phyloP scores from a whole-genome alignment of 495 filamentous ascomycete species.

The Amniculicola lignicola region DNA sequence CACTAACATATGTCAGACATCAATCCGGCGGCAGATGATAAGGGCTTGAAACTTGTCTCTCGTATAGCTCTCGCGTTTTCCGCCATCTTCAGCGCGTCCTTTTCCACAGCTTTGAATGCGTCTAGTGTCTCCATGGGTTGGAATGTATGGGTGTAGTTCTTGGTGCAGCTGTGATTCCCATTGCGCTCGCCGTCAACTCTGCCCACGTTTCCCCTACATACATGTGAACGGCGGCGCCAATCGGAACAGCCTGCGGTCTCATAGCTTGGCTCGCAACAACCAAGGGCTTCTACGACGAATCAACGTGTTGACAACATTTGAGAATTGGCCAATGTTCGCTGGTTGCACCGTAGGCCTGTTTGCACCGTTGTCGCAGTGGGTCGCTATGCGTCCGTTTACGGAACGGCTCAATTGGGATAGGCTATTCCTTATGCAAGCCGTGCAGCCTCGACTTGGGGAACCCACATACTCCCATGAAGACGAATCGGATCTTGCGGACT shows the following conservation, averaged over 20 bases:
- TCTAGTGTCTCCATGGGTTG: background rate
- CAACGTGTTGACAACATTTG: background rate
- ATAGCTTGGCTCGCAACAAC: constrained; percentile 48
- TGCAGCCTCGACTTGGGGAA: background rate
- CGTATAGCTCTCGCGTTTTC: background rate
- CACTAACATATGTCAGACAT: background rate
- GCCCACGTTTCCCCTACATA: constrained; percentile 48
- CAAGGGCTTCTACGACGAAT: background rate
- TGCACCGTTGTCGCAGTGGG: background rate
- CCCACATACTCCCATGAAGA: background rate
- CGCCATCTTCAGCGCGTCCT: background rate
- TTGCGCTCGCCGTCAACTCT: constrained; percentile 46
- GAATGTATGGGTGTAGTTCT: background rate
- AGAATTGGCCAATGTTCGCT: background rate
- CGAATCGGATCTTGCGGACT: background rate
- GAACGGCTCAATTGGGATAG: background rate
- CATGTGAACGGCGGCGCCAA: constrained; percentile 47
- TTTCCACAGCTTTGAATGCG: background rate
- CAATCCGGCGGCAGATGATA: background rate
- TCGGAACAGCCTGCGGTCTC: constrained; percentile 45
- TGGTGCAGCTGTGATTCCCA: constrained; percentile 37
- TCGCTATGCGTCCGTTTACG: background rate
- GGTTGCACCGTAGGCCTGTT: background rate
- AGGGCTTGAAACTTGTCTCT: background rate
- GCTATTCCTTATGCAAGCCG: background rate